Base-by-base conservation (phyloP, 2,329 filamentous ascomycete species). In the Ceratocystis diversiconidia region DNA sequence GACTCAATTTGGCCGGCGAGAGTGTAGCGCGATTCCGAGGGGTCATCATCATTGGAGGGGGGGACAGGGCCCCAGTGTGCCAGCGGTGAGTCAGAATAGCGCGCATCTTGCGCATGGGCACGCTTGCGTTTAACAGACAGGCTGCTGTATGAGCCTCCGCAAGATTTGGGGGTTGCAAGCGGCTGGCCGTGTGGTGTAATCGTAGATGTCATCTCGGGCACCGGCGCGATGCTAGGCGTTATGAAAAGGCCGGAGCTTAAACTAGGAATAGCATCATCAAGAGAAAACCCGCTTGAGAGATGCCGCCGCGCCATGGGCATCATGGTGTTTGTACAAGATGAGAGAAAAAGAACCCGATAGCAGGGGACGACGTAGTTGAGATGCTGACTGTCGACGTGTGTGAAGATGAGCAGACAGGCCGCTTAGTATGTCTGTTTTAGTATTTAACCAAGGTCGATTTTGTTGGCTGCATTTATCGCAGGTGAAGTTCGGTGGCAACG, bases 1-100 rank as follows among this genome's bases (percentile, higher is more conserved):
- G 76, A 77, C 30, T 76, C 74, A 61, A 79, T 77, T 68, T 79
- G 77, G 6, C 78, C 78, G 1, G 77, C 78, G 4, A 80, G 71
- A 0, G 75, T 75, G 65, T 80, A 80, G 62, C 73, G 72, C 64
- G 70, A 62, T 28, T 64, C 62, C 19, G 61, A 46, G 22, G 6
- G 25, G 25, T 62, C 43, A 15, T 62, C 43, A 17, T 67, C 65
- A 17, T 63, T 57, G 17, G 25, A 32, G 28, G 52, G 52, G 52
- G 48, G 10, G 5, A 1, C 12, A 7, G 61, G 30, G 19, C 44
- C 64, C 28, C 36, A 61, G 22, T 44, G 57, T 32, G 44, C 8
- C 55, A 44, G 59, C 43, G 48, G 48, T 10, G 50, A 43, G 30
- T 55, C 30, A 43, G 50, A n/a, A 43, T 50, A 50, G 57, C 41